Conservation (phyloP, 371 early-diverging fungal species). For the Phascolomyces articulosus region DNA sequence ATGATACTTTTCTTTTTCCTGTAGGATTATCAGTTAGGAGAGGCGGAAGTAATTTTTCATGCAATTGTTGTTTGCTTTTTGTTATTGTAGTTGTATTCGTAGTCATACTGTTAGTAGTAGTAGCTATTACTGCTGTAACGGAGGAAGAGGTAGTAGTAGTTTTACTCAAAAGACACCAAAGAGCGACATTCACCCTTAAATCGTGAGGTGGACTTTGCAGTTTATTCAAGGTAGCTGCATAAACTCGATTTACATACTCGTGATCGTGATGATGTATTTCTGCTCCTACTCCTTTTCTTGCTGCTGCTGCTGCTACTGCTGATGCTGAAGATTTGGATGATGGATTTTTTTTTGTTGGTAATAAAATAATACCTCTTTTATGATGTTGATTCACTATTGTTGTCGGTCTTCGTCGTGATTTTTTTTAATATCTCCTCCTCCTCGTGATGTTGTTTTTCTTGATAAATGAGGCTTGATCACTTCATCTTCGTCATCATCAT, state of each 20-base stretch:
- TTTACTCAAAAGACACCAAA: constrained; percentile 4
- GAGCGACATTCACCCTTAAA: not conserved
- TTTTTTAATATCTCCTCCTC: not conserved
- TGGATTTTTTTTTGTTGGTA: not conserved
- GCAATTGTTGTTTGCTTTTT: not conserved
- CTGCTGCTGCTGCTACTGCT: not conserved
- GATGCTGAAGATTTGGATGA: not conserved
- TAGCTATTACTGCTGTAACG: not conserved
- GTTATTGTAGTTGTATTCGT: not conserved
- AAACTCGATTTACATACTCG: not conserved
- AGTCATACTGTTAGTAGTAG: too few relatives aligned
- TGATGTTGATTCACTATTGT: not conserved
- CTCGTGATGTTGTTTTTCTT: not conserved
- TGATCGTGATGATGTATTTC: not conserved
- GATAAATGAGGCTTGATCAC: too few relatives aligned
- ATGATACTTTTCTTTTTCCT: not conserved
- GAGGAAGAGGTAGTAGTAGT: not conserved
- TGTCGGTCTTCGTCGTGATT: not conserved
- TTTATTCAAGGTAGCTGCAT: not conserved
- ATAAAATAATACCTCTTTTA: not conserved
- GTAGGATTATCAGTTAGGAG: not conserved
- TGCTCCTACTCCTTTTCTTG: not conserved
- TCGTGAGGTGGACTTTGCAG: not conserved
- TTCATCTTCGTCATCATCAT: constrained; percentile 6
- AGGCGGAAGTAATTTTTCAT: constrained; percentile 1